Conservation (phyloP, 495 filamentous ascomycete genomes). For the Penicillium malachiteum region DNA sequence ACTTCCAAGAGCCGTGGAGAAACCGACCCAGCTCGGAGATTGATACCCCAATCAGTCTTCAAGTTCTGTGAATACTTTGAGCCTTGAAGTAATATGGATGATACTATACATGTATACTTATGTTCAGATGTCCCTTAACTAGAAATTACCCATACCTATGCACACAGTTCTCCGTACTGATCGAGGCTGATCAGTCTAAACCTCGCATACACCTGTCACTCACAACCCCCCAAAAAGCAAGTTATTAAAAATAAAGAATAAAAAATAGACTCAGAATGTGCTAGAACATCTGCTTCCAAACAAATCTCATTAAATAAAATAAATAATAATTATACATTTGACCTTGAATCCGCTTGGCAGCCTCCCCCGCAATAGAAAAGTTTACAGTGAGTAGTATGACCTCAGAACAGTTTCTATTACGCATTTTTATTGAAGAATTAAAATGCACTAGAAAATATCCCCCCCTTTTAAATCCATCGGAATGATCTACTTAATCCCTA, state of each 20-base stretch:
- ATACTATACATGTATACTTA: too few relatives aligned
- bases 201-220: too few relatives aligned
- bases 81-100: too few relatives aligned
- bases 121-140: too few relatives aligned
- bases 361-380: conserved; percentile 37
- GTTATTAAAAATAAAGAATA: neutral
- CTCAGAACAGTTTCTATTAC: conserved; percentile 21
- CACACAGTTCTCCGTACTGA: too few relatives aligned
- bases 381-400: conserved; percentile 21
- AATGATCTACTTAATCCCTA: neutral
- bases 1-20: neutral
- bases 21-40: neutral
- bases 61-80: too few relatives aligned
- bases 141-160: too few relatives aligned
- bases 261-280: neutral
- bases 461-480: neutral
- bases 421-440: conserved; percentile 2
- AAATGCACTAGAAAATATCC: neutral
- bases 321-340: neutral
- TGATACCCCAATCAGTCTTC: neutral
- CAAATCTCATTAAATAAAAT: neutral
- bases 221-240: neutral
- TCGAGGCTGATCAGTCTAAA: too few relatives aligned
- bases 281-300: neutral
- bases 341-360: conserved; percentile 32